Evolutionary conservation across 495 filamentous ascomycete genomes (phyloP).

Genomic region (Penicillium tannophilum): DNA sequence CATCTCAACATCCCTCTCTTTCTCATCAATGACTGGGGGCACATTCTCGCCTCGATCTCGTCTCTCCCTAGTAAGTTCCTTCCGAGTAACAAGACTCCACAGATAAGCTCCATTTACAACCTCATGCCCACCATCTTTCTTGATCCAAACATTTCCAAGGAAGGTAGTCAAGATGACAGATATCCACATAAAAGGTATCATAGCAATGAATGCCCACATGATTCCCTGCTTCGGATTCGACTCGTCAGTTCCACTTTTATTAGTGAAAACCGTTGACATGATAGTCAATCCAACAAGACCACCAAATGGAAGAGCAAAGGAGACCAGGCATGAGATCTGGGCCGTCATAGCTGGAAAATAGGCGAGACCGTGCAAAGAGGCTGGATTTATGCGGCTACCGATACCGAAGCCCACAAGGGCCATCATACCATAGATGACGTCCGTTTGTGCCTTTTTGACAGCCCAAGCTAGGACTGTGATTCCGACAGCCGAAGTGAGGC

Average conservation of each 20-base stretch:
- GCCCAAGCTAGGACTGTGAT: slow-evolving; percentile 51
- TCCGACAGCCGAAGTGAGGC: slow-evolving; percentile 48
- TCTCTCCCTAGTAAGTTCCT: slow-evolving; percentile 4
- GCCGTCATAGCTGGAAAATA: slow-evolving; percentile 55
- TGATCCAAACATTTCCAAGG: slow-evolving; percentile 58
- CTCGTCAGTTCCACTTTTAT: slow-evolving; percentile 42
- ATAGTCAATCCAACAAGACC: slow-evolving; percentile 59
- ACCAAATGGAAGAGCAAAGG: slow-evolving; percentile 56
- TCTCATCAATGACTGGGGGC: not conserved
- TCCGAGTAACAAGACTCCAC: slow-evolving; percentile 17
- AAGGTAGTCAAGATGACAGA: slow-evolving; percentile 45
- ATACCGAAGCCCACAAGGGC: slow-evolving; percentile 58
- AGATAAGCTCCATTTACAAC: slow-evolving; percentile 18
- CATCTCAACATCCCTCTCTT: not conserved
- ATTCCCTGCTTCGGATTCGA: slow-evolving; percentile 41
- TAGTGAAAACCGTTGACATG: slow-evolving; percentile 64
- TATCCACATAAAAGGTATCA: slow-evolving; percentile 56
- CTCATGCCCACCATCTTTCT: slow-evolving; percentile 29
- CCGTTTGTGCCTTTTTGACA: slow-evolving; percentile 36
- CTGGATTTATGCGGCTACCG: slow-evolving; percentile 51
- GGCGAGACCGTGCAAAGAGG: slow-evolving; percentile 53
- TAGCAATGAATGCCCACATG: slow-evolving; percentile 56
- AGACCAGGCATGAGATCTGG: slow-evolving; percentile 51
- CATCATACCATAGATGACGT: slow-evolving; percentile 60
- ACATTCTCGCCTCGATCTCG: slow-evolving; percentile 4